Percentiles rank a stretch among this genome's conserved stretches.
phyloP scores from a whole-genome alignment of 2,329 filamentous ascomycete species.

The Ascosphaera acerosa region DNA sequence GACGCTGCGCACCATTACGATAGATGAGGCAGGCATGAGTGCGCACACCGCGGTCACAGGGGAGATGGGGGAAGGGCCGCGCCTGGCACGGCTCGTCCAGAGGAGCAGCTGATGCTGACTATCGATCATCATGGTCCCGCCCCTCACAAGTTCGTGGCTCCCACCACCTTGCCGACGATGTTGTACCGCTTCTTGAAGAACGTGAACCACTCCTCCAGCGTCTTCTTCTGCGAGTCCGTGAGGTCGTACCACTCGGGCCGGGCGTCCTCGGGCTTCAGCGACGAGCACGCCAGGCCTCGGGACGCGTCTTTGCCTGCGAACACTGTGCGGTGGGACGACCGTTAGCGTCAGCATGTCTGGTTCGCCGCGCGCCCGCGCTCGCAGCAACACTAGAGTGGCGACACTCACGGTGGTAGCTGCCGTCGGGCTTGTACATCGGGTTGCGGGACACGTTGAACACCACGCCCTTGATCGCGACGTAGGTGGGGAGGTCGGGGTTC shows the following conservation, averaged over 20 bases:
- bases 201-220: conserved; percentile 75
- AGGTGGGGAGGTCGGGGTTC: conserved; percentile 25
- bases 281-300: conserved; percentile 67
- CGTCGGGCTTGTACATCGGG: conserved; percentile 56
- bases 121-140: background rate
- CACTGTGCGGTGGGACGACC: conserved; percentile 27
- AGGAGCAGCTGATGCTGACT: too few relatives aligned
- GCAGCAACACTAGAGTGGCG: background rate
- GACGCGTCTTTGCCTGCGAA: conserved; percentile 93
- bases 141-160: conserved; percentile 13
- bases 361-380: too few relatives aligned
- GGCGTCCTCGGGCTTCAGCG: conserved; percentile 65
- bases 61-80: too few relatives aligned
- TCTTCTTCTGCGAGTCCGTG: conserved; percentile 58
- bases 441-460: conserved; percentile 90
- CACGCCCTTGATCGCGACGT: conserved; percentile 51
- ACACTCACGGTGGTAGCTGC: conserved; percentile 55
- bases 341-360: background rate
- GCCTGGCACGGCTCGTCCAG: too few relatives aligned
- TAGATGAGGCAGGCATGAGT: too few relatives aligned
- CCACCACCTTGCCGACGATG: conserved; percentile 28
- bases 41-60: too few relatives aligned
- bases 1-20: too few relatives aligned
- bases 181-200: conserved; percentile 98
- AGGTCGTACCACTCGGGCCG: conserved; percentile 61